Conservation (phyloP, 345 rosid genomes). For the Eucalyptus rudis region DNA sequence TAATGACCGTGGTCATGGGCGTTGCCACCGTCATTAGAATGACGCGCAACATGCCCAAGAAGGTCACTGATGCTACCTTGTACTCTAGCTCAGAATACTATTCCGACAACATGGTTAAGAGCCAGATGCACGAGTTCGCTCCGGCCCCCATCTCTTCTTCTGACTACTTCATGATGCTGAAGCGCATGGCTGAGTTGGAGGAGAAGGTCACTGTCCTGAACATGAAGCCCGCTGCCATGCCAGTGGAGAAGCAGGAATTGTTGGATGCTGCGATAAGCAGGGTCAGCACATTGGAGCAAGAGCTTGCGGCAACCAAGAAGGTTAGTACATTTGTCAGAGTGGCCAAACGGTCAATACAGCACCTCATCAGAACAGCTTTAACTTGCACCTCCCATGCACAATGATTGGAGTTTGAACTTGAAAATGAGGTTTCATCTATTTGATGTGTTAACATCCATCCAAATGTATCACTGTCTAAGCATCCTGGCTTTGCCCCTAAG, state of each 20-base stretch:
- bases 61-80: conserved; percentile 40
- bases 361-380: background rate
- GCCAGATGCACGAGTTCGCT: conserved; percentile 9
- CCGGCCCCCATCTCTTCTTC: conserved; percentile 20
- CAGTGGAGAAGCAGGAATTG: conserved; percentile 79
- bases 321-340: conserved; percentile 10
- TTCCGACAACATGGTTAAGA: conserved; percentile 17
- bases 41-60: conserved; percentile 64
- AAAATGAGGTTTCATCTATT: background rate
- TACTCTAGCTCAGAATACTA: conserved; percentile 38
- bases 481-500: background rate
- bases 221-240: conserved; percentile 37
- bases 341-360: background rate
- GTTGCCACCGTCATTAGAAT: conserved; percentile 69
- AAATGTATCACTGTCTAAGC: background rate
- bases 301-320: conserved; percentile 71
- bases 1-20: conserved; percentile 83
- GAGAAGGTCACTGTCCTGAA: conserved; percentile 44
- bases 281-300: conserved; percentile 66
- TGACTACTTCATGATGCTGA: conserved; percentile 52
- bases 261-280: conserved; percentile 54
- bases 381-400: background rate
- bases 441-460: background rate
- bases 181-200: conserved; percentile 78
- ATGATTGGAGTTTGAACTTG: background rate